phyloP scores from a whole-genome alignment of 495 filamentous ascomycete genomes.

The Penicillium diatomitis region DNA sequence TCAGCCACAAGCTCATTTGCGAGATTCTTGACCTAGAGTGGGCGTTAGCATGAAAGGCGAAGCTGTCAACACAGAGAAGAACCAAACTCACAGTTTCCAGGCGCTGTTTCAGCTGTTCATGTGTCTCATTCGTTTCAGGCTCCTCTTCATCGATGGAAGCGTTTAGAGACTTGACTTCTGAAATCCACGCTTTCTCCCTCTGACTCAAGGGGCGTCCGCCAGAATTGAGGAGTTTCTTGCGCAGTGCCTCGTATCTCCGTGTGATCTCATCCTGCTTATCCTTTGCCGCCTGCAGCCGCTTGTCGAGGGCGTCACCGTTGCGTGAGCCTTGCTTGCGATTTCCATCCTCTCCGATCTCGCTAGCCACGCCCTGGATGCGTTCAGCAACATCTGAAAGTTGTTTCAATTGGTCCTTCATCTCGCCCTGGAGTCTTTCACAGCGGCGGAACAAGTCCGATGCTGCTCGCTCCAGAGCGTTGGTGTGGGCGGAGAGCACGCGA shows the following conservation, averaged over 20 bases:
- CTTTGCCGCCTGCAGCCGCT: constrained; percentile 50
- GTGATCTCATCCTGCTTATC: constrained; percentile 50
- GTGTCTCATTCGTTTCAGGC: constrained; percentile 17
- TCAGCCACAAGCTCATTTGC: constrained; percentile 44
- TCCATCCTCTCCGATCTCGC: constrained; percentile 46
- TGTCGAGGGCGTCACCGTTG: constrained; percentile 45
- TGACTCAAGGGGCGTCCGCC: constrained; percentile 59
- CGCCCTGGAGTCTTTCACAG: constrained; percentile 61
- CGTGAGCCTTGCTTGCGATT: constrained; percentile 29
- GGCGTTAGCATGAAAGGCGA: constrained; percentile 6
- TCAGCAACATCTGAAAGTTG: constrained; percentile 57
- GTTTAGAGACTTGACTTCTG: constrained; percentile 49
- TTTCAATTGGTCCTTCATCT: constrained; percentile 62
- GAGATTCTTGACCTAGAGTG: constrained; percentile 34
- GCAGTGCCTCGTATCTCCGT: constrained; percentile 54
- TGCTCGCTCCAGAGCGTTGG: constrained; percentile 58
- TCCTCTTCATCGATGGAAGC: constrained; percentile 19
- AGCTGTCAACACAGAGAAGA: constrained; percentile 7
- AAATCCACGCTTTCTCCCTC: constrained; percentile 59
- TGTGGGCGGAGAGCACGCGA: constrained; percentile 63
- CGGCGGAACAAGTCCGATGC: constrained; percentile 76
- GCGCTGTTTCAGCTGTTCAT: constrained; percentile 22
- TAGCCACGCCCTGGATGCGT: constrained; percentile 56
- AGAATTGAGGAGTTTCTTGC: constrained; percentile 47
- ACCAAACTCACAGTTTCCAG: constrained; percentile 23